Conservation (phyloP, 129 eudicot species). For the Pseudognaphalium luteoalbum region DNA sequence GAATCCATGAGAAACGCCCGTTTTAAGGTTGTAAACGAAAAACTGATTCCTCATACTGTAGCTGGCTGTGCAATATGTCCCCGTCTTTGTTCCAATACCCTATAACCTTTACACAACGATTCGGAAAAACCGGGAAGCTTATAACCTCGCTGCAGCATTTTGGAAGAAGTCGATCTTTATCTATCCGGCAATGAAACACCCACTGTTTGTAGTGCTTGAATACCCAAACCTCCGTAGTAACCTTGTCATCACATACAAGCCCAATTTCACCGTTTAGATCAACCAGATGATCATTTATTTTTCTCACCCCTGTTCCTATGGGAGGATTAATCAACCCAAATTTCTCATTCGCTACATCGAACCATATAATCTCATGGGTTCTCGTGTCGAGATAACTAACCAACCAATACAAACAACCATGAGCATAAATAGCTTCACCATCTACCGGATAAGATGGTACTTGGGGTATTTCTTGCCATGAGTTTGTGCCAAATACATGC, state of each 20-base stretch:
- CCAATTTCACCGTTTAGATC: not conserved
- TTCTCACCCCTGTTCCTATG: not conserved
- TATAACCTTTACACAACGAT: not conserved
- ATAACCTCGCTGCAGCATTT: too few relatives aligned
- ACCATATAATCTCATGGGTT: not conserved
- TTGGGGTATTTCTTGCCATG: slow-evolving; percentile 20
- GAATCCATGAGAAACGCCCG: not conserved
- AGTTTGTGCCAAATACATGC: slow-evolving; percentile 12
- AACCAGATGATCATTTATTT: not conserved
- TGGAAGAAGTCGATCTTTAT: not conserved
- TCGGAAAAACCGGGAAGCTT: not conserved
- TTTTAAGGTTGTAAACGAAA: not conserved
- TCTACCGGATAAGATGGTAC: slow-evolving; percentile 3
- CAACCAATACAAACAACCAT: slow-evolving; percentile 35
- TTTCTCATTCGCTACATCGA: slow-evolving; percentile 25
- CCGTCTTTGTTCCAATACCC: not conserved
- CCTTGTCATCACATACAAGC: not conserved
- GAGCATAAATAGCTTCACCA: slow-evolving; percentile 21
- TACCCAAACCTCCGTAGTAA: not conserved
- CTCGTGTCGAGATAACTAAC: not conserved
- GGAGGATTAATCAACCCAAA: slow-evolving; percentile 15
- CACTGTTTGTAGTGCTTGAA: not conserved
- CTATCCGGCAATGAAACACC: not conserved
- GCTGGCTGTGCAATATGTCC: not conserved
- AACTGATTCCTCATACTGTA: not conserved